Evolutionary conservation across 2,329 filamentous ascomycete species (phyloP).

Genomic region (Talaromyces islandicus): DNA sequence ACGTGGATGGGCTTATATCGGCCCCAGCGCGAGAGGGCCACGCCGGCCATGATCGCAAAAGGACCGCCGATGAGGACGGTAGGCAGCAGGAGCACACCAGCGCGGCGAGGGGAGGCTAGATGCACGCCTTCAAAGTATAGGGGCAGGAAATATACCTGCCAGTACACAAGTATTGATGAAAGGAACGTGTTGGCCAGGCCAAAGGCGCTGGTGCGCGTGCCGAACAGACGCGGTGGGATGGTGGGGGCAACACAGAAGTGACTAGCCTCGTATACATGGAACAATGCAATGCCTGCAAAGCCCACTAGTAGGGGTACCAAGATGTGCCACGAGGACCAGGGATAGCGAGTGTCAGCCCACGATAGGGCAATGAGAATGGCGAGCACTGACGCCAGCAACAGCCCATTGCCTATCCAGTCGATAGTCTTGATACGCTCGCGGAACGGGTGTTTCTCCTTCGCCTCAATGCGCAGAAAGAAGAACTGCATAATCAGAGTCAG

Average conservation of each 20-base stretch:
- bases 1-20: conserved; percentile 26
- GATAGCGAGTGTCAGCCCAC: conserved; percentile 23
- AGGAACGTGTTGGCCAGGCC: conserved; percentile 32
- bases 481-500: conserved; percentile 17
- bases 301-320: conserved; percentile 24
- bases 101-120: conserved; percentile 22
- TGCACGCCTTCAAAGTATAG: conserved; percentile 42
- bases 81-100: conserved; percentile 27
- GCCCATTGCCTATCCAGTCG: conserved; percentile 23
- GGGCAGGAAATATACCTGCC: conserved; percentile 25
- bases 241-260: conserved; percentile 20
- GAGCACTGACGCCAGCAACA: conserved; percentile 21
- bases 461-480: conserved; percentile 19
- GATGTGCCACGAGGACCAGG: conserved; percentile 24
- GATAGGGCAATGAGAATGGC: conserved; percentile 25
- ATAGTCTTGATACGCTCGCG: conserved; percentile 14
- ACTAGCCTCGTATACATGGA: conserved; percentile 14
- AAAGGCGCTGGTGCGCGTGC: conserved; percentile 32
- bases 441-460: background rate
- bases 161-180: conserved; percentile 29
- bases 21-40: conserved; percentile 27
- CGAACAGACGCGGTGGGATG: conserved; percentile 41
- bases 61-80: conserved; percentile 18
- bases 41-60: conserved; percentile 23
- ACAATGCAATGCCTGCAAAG: conserved; percentile 16